Evolutionary conservation across 495 filamentous ascomycete species (phyloP).

Genomic region (Penicillium macrosclerotiorum): DNA sequence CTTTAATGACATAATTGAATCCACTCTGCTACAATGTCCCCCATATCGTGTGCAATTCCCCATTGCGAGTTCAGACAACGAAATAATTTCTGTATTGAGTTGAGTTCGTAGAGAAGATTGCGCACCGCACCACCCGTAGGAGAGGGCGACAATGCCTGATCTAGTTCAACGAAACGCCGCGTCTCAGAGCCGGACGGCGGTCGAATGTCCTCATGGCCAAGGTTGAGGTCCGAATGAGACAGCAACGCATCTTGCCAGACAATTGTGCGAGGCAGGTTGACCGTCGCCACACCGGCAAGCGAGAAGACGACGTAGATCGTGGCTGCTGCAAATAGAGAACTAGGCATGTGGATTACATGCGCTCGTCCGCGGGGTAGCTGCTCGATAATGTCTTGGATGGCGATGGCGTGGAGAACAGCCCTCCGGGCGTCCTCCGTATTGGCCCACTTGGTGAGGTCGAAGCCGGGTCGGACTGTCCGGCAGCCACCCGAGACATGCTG

Average conservation of each 20-base stretch:
- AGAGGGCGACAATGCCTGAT: slow-evolving; percentile 14
- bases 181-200: slow-evolving; percentile 33
- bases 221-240: slow-evolving; percentile 33
- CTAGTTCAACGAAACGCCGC: slow-evolving; percentile 33
- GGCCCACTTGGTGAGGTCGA: slow-evolving; percentile 42
- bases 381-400: slow-evolving; percentile 52
- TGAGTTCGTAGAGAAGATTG: slow-evolving; percentile 49
- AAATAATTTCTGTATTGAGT: slow-evolving; percentile 51
- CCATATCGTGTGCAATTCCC: slow-evolving; percentile 52
- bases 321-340: slow-evolving; percentile 43
- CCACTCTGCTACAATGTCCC: slow-evolving; percentile 45
- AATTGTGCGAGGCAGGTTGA: slow-evolving; percentile 39
- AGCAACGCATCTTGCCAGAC: slow-evolving; percentile 45
- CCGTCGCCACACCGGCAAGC: slow-evolving; percentile 34
- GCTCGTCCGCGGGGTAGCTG: slow-evolving; percentile 45
- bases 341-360: slow-evolving; percentile 48
- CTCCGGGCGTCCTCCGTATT: slow-evolving; percentile 40
- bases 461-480: slow-evolving; percentile 21
- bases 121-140: slow-evolving; percentile 24
- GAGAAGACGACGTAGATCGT: slow-evolving; percentile 45
- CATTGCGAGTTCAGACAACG: slow-evolving; percentile 47
- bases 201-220: slow-evolving; percentile 24
- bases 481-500: slow-evolving; percentile 39
- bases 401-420: slow-evolving; percentile 46
- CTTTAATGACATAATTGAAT: slow-evolving; percentile 43